Evolutionary conservation across 2,329 filamentous ascomycete genomes (phyloP).

Genomic region (Colletotrichum sp.): DNA sequence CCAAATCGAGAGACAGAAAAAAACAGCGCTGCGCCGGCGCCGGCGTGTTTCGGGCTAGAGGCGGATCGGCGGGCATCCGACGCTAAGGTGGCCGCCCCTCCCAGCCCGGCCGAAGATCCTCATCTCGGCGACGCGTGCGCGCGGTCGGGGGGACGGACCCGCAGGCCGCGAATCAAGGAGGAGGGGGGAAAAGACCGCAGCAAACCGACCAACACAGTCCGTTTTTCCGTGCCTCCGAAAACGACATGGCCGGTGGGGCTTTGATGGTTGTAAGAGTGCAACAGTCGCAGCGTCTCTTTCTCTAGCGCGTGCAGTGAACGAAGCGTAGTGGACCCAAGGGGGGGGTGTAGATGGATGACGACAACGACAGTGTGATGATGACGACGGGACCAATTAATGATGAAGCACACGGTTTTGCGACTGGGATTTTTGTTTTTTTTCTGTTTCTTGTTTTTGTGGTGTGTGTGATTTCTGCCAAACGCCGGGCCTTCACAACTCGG

Average conservation of each 20-base stretch:
- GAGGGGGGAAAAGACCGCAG: neutral
- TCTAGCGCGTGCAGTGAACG: neutral
- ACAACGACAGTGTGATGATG: neutral
- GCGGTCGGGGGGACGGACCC: neutral
- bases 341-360: neutral
- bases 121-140: constrained; percentile 5
- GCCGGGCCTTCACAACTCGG: constrained; percentile 6
- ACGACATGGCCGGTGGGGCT: neutral
- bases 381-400: neutral
- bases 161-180: neutral
- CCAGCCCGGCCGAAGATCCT: constrained; percentile 12
- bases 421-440: neutral
- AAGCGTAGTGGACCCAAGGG: neutral
- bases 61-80: constrained; percentile 4
- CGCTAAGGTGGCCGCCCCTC: neutral
- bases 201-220: neutral
- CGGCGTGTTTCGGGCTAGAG: neutral
- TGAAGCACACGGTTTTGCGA: neutral
- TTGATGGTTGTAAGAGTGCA: neutral
- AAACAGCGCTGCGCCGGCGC: neutral
- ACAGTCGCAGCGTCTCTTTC: neutral
- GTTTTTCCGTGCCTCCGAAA: neutral
- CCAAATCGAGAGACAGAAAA: neutral
- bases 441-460: neutral
- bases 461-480: neutral